Conservation (phyloP, 129 eudicot species). For the Daucus carota region DNA sequence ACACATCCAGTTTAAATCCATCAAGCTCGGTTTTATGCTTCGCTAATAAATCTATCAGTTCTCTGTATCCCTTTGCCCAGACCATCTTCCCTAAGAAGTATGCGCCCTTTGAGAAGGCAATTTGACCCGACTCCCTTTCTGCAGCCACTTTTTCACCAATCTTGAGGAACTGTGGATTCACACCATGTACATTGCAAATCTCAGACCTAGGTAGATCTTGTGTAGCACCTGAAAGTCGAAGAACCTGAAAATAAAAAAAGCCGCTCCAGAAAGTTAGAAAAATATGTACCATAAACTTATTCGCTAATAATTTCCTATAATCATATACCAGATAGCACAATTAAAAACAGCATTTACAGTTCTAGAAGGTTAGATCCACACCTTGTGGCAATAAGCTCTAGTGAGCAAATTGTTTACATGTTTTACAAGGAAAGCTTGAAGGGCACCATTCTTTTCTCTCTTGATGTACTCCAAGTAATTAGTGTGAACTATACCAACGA, state of each 20-base stretch:
- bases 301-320: not conserved
- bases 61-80: constrained; percentile 96
- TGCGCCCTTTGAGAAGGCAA: constrained; percentile 79
- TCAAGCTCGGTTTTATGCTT: constrained; percentile 71
- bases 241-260: constrained; percentile 41
- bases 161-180: constrained; percentile 75
- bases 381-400: constrained; percentile 90
- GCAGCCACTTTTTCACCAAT: constrained; percentile 77
- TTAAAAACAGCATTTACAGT: not conserved
- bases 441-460: constrained; percentile 89
- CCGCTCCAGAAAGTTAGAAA: not conserved
- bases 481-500: constrained; percentile 94
- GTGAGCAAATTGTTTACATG: constrained; percentile 79
- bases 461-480: constrained; percentile 93
- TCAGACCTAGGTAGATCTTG: constrained; percentile 88
- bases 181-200: constrained; percentile 92
- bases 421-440: constrained; percentile 87
- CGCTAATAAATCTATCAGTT: constrained; percentile 71
- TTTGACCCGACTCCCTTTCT: constrained; percentile 62
- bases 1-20: constrained; percentile 86
- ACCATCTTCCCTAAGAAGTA: constrained; percentile 98
- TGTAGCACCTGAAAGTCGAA: constrained; percentile 97
- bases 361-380: constrained; percentile 11
- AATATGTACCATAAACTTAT: not conserved
- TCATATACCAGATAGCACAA: not conserved